These are phyloP conservation scores for Blastobotrys apis DNA, from an alignment of 1,139 yeast species.

Conservation along the genomic window DNA sequence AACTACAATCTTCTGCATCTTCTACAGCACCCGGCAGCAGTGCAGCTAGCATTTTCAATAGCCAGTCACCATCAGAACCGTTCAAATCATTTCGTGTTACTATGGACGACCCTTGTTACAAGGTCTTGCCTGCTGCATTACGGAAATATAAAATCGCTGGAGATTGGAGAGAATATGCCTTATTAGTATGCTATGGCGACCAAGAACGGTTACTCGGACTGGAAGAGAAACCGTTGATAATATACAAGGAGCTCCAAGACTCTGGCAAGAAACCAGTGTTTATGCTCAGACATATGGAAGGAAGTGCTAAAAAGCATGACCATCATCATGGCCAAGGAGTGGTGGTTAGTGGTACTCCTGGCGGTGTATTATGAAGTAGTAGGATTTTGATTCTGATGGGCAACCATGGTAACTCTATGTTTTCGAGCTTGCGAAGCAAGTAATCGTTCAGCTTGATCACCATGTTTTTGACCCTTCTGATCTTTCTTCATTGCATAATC, in stretches of 20 bases:
- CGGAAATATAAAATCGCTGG: constrained; percentile 74
- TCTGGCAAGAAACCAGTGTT: constrained; percentile 88
- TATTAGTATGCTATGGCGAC: constrained; percentile 88
- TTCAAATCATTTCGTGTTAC: constrained; percentile 82
- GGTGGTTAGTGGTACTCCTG: constrained; percentile 35
- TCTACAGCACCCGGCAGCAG: too few species aligned
- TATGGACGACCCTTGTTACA: constrained; percentile 87
- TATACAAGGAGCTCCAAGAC: constrained; percentile 85
- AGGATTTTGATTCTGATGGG: not conserved
- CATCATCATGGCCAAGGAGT: constrained; percentile 23
- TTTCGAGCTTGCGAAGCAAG: constrained; percentile 62
- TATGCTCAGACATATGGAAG: constrained; percentile 80
- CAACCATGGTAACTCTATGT: not conserved
- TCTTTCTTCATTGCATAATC: constrained; percentile 72
- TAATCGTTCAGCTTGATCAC: constrained; percentile 72
- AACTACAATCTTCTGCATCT: not conserved
- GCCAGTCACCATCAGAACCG: constrained; percentile 48
- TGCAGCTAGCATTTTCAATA: not conserved
- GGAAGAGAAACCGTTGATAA: constrained; percentile 82
- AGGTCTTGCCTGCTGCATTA: constrained; percentile 86
- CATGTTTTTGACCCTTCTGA: constrained; percentile 58
- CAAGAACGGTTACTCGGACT: constrained; percentile 78
- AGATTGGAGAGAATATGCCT: constrained; percentile 86
- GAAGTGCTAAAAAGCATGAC: constrained; percentile 12
- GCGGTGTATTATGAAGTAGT: constrained; percentile 32